Conservation (phyloP, 768 basidiomycete species). For the Stropharia rugosoannulata region DNA sequence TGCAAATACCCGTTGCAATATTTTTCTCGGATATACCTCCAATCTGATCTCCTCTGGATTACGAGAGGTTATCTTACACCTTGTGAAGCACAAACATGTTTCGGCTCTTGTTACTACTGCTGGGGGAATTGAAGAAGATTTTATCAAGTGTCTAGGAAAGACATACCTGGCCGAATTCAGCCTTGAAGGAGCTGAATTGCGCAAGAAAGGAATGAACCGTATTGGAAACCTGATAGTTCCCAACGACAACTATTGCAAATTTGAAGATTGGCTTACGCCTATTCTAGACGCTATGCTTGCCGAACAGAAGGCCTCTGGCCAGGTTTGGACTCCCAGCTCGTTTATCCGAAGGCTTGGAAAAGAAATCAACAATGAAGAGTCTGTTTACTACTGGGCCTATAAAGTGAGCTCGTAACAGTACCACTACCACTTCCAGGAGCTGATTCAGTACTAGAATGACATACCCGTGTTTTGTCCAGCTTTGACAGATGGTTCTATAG, state of each 20-base stretch:
- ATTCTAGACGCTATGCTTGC: conserved; percentile 87
- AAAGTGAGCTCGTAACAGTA: conserved; percentile 63
- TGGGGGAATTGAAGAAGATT: conserved; percentile 98
- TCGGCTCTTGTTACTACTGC: conserved; percentile 93
- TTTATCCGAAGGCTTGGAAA: conserved; percentile 94
- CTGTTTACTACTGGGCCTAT: conserved; percentile 99
- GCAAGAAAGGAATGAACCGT: conserved; percentile 91
- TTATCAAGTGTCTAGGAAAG: conserved; percentile 97
- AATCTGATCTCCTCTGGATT: conserved; percentile 98
- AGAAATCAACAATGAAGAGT: conserved; percentile 96
- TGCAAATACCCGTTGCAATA: conserved; percentile 72
- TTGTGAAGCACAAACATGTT: conserved; percentile 92
- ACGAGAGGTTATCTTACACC: conserved; percentile 87
- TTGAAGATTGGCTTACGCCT: conserved; percentile 98
- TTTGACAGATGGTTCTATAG: conserved; percentile 95
- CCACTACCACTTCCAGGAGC: background rate
- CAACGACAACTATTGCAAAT: conserved; percentile 99
- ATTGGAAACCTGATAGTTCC: conserved; percentile 96
- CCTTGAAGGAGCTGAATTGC: conserved; percentile 84
- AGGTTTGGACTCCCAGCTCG: conserved; percentile 89
- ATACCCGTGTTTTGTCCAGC: conserved; percentile 99
- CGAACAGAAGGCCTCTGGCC: conserved; percentile 74
- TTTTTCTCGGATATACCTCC: conserved; percentile 98
- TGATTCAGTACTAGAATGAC: conserved; percentile 68
- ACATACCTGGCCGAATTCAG: conserved; percentile 95